Base-by-base conservation (phyloP, 2,329 filamentous ascomycete genomes). In the Didymella pinodella region DNA sequence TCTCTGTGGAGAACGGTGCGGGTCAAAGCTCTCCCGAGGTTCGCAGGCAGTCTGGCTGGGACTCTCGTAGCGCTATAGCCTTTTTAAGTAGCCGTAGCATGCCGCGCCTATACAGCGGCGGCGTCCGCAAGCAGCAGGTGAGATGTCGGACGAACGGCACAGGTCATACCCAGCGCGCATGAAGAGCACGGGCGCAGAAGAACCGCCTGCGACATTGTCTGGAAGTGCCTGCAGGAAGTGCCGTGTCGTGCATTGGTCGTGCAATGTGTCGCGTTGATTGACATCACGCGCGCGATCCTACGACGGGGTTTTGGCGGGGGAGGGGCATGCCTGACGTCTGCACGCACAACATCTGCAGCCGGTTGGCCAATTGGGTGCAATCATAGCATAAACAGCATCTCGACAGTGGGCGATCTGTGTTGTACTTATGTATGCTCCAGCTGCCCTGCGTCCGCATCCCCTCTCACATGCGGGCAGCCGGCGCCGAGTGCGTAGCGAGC, bases 1-100 rank as follows among this genome's bases (percentile, higher is more conserved):
- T 58, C 64, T 56, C 63, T 55, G 72, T 72, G 71, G 73, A 72
- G 50, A 25, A 34, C 32, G 20, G 14, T 26, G 46, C 56, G 56
- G 56, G 56, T 53, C 56, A 59, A 59, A 59, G 56, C 56, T 59
- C 56, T 54, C 56, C 56, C 56, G 56, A 59, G 56, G 50, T 59
- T 59, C 56, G 56, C 56, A 54, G 40, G 14, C 46, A 10, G 40
- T 28, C 34, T 31, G 44, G 40, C 49, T 46, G n/a, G 16, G 18
- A 18, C 28, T 41, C 46, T 38, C 49, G 28, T 38, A 65, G 70
- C 54, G 56, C 54, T 48, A 58, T 45, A 53, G 54, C 40, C 59
- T 57, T 63, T 64, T 64, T 54, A 60, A 58, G 47, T 50, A 58
- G 53, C 57, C 52, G 29, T 57, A 45, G 48, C 57, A 53, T 52